Conservation (phyloP, 148 eudicot species). For the Cornus kousa region DNA sequence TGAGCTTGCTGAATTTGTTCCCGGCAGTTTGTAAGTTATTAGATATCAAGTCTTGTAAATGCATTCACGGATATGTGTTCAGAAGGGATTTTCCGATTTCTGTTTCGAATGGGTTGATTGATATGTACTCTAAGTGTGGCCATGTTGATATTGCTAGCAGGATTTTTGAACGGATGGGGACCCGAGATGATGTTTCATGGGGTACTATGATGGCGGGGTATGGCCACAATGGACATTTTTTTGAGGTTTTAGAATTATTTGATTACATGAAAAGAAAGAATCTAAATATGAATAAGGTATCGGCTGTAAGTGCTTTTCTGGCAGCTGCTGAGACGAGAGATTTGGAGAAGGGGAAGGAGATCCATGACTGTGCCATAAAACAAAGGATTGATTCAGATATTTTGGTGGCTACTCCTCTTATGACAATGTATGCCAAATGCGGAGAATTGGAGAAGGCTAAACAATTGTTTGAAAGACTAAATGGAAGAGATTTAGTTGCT, state of each 20-base stretch:
- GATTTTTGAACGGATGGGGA: constrained; percentile 48
- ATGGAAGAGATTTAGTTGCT: constrained; percentile 60
- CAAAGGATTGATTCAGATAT: constrained; percentile 45
- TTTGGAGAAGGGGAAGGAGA: constrained; percentile 51
- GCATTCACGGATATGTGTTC: constrained; percentile 51
- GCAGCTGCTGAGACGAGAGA: constrained; percentile 67
- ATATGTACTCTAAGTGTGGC: constrained; percentile 59
- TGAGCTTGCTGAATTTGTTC: constrained; percentile 69
- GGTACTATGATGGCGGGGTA: constrained; percentile 78
- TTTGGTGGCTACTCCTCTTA: constrained; percentile 58
- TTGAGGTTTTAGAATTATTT: constrained; percentile 49
- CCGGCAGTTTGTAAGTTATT: constrained; percentile 51
- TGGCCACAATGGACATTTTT: constrained; percentile 44
- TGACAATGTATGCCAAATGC: constrained; percentile 74
- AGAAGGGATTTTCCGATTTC: constrained; percentile 39
- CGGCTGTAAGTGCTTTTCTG: constrained; percentile 51
- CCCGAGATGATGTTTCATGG: constrained; percentile 62
- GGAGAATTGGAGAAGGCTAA: constrained; percentile 51
- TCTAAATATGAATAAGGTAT: constrained; percentile 50
- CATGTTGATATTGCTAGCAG: constrained; percentile 27
- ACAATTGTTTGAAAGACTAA: constrained; percentile 42
- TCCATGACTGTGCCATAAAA: constrained; percentile 45
- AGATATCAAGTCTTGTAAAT: constrained; percentile 42
- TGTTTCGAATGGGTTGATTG: constrained; percentile 68
- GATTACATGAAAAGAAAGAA: constrained; percentile 42